A percentile compares a stretch with the other conserved stretches of the same genome.
Conservation (phyloP, 495 filamentous ascomycete species). For the Viridothelium virens region DNA sequence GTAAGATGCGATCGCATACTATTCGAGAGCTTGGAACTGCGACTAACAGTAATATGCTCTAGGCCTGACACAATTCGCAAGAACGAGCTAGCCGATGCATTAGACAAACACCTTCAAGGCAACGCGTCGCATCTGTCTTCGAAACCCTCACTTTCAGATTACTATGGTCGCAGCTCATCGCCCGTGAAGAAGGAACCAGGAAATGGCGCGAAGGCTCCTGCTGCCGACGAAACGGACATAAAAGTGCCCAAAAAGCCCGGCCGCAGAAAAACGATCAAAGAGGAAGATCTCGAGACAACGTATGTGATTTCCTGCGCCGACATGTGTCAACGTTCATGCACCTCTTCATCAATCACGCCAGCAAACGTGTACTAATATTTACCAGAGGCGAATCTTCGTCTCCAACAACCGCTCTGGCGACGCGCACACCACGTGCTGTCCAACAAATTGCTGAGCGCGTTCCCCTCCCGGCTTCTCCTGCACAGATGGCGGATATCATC, state of each 20-base stretch:
- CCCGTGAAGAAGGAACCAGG: slow-evolving; percentile 64
- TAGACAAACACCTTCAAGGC: slow-evolving; percentile 66
- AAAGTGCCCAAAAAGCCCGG: slow-evolving; percentile 33
- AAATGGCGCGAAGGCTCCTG: slow-evolving; percentile 29
- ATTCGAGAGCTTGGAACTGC: neutral
- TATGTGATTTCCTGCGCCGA: slow-evolving; percentile 32
- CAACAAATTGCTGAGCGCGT: slow-evolving; percentile 47
- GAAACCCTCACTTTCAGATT: slow-evolving; percentile 60
- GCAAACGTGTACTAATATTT: neutral
- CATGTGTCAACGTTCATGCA: neutral
- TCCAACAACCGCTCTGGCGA: slow-evolving; percentile 22
- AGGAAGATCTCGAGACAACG: slow-evolving; percentile 39
- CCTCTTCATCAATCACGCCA: neutral
- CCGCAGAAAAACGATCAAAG: slow-evolving; percentile 36
- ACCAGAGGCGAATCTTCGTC: slow-evolving; percentile 15
- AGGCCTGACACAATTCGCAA: slow-evolving; percentile 71
- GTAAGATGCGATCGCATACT: slow-evolving; percentile 42
- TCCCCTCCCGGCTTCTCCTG: slow-evolving; percentile 73
- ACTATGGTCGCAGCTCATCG: slow-evolving; percentile 68
- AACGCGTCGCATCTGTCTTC: slow-evolving; percentile 53
- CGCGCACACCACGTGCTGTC: slow-evolving; percentile 51
- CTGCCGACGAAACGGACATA: slow-evolving; percentile 36
- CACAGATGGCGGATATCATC: slow-evolving; percentile 72
- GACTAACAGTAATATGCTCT: slow-evolving; percentile 6
- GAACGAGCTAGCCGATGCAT: slow-evolving; percentile 65